Base-by-base conservation (phyloP, 2,329 filamentous ascomycete genomes). In the Ophiostoma ips region DNA sequence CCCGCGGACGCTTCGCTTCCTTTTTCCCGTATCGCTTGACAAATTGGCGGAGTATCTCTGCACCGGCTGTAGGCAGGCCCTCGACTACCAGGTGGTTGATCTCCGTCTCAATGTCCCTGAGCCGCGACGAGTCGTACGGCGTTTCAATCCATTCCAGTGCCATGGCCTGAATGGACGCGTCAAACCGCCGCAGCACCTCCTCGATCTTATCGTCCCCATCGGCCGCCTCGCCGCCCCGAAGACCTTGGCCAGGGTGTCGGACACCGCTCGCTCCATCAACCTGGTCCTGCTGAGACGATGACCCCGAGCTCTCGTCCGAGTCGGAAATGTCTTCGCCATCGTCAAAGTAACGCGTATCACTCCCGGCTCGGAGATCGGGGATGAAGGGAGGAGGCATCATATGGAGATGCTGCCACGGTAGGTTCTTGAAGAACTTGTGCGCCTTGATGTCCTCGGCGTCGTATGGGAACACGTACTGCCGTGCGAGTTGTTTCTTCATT, bases 291-390 rank as follows among this genome's bases (percentile, higher is more conserved):
- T 16, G 12, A 5, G 37, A 37, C 12, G 34, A 41, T 16, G 33
- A 37, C 8, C 34, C 35, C 13, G 52, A 52, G 18, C 46, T 53
- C 13, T 54, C 52, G 15, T 48, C 58, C 36, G 59, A 60, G 58
- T 84, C 80, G 33, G 76, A 79, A 48, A 90, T 78, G 28, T 82
- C 72, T 35, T 85, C 79, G 37, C 85, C 79, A 46, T 88, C 83
- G 52, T 95, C 86, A 60, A 96, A 96, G 62, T 95, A 96, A 59
- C 84, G 86, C 1, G 88, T 92, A 61, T 89, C 84, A 48, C 84
- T 81, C 55, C 73, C 69, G 30, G 71, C 69, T 36, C 71, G 71
- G 21, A 95, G 80, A 10, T 79, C 73, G 0, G 90, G 90, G 1
- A 94, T 70, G 59, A 94, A 90, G 0, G 89, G 89, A 1, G 90